A percentile compares a stretch with the other conserved stretches of the same genome.
phyloP scores from a whole-genome alignment of 2,329 filamentous ascomycete genomes.

The Huntiella bhutanensis region DNA sequence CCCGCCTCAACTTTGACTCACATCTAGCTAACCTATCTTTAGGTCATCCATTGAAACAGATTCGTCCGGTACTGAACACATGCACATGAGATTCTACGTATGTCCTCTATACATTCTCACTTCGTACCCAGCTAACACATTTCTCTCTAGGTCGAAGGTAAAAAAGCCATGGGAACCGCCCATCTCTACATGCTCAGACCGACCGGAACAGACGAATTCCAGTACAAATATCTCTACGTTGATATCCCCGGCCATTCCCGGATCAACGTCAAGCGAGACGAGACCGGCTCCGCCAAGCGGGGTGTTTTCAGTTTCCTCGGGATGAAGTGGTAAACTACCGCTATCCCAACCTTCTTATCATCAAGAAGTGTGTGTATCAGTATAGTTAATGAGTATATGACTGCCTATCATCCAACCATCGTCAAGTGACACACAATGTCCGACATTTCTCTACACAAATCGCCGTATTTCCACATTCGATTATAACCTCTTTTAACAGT shows the following conservation, averaged over 20 bases:
- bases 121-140: constrained; percentile 12
- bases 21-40: not conserved
- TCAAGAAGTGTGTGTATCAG: not conserved
- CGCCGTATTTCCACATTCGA: not conserved
- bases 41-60: constrained; percentile 11
- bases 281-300: constrained; percentile 15
- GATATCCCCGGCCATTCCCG: constrained; percentile 55
- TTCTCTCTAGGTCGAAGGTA: constrained; percentile 48
- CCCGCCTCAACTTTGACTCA: not conserved
- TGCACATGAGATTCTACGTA: constrained; percentile 73
- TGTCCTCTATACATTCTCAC: constrained; percentile 15
- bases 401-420: too few relatives aligned
- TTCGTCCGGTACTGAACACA: constrained; percentile 31
- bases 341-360: not conserved
- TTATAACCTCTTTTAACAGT: not conserved
- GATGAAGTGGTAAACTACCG: constrained; percentile 30
- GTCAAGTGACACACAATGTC: too few relatives aligned
- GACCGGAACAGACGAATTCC: constrained; percentile 44
- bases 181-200: constrained; percentile 59
- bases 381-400: not conserved
- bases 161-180: constrained; percentile 52
- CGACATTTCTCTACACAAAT: not conserved
- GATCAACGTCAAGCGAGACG: constrained; percentile 46
- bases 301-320: constrained; percentile 40
- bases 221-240: constrained; percentile 63